Conservation (phyloP, 73 alveolate species). For the Paraurostyla sp. region DNA sequence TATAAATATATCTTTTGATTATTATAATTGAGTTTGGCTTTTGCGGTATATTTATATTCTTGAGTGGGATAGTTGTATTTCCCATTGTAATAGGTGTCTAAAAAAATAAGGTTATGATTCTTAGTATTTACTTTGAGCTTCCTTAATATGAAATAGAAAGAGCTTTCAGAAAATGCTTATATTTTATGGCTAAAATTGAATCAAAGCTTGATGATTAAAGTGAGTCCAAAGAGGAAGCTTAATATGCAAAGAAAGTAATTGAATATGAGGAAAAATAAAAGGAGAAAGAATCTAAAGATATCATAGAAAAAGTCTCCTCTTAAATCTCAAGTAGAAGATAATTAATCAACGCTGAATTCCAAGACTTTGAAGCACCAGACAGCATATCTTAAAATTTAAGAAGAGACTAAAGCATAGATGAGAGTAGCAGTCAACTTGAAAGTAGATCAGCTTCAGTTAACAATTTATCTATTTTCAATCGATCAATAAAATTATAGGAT, state of each 20-base stretch:
- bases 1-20: not conserved
- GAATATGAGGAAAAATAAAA: not conserved
- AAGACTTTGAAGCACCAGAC: no score
- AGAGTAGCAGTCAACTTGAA: no score
- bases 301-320: not conserved
- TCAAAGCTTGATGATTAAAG: slow-evolving; percentile 5
- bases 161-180: slow-evolving; percentile 5
- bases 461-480: no score
- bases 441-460: no score
- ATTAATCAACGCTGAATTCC: not conserved
- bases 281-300: not conserved
- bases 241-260: not conserved
- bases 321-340: not conserved
- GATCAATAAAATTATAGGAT: no score
- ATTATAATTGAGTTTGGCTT: not conserved
- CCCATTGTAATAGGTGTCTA: slow-evolving; percentile 57
- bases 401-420: no score
- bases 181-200: slow-evolving; percentile 40
- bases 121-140: slow-evolving; percentile 39
- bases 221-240: slow-evolving; percentile 26
- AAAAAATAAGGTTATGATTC: slow-evolving; percentile 52
- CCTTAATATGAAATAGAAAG: slow-evolving; percentile 24
- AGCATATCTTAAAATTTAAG: no score
- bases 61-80: slow-evolving; percentile 27
- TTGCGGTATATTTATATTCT: not conserved